phyloP scores from a whole-genome alignment of 345 rosid genomes.

The Heritiera fomes region DNA sequence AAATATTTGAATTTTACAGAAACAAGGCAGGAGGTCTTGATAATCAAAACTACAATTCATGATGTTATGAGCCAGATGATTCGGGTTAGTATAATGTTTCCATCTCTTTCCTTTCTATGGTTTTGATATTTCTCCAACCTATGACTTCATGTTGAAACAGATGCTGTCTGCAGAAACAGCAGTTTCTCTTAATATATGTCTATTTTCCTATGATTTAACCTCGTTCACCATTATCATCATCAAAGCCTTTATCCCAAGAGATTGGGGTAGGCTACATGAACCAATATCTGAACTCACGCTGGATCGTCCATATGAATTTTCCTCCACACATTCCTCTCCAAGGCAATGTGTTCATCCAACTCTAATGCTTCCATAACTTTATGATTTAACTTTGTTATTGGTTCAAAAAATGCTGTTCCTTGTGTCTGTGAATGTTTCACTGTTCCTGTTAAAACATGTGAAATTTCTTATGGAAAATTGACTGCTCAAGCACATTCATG shows the following conservation, averaged over 20 bases:
- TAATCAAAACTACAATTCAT: slow-evolving; percentile 90
- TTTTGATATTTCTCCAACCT: slow-evolving; percentile 11
- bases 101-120: slow-evolving; percentile 11
- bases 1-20: slow-evolving; percentile 50
- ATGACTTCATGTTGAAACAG: neutral
- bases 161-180: neutral
- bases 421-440: neutral
- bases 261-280: too few relatives aligned
- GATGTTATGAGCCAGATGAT: slow-evolving; percentile 96
- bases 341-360: too few relatives aligned
- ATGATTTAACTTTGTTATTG: neutral
- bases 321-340: too few relatives aligned
- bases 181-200: slow-evolving; percentile 10
- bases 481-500: neutral
- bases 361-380: too few relatives aligned
- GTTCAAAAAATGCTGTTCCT: neutral
- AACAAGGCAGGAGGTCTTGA: slow-evolving; percentile 69
- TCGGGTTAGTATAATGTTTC: slow-evolving; percentile 49
- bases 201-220: neutral
- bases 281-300: too few relatives aligned
- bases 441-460: neutral
- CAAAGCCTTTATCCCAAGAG: too few relatives aligned
- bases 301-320: too few relatives aligned
- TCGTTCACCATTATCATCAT: too few relatives aligned
- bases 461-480: neutral